Evolutionary conservation across 2,329 filamentous ascomycete genomes (phyloP), one percentile per base, ranked within the genome.

Genomic region (Fragosphaeria purpurea): DNA sequence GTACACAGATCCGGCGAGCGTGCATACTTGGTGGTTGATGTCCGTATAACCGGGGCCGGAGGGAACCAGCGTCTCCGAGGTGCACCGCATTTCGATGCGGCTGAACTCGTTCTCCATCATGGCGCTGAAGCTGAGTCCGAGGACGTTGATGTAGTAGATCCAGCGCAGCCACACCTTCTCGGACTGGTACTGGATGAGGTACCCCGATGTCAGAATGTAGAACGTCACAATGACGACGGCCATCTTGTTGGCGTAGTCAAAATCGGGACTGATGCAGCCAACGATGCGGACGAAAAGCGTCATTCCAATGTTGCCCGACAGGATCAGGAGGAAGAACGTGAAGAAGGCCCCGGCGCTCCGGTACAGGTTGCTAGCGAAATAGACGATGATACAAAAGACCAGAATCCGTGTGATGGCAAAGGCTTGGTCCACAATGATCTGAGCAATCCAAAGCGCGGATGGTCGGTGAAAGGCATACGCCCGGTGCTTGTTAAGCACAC

Each of bases 91-190:
- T 33, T 82, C 74, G 41, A 86, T 71, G 9, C 77, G 69, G 38
- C 75, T 74, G 60, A 95, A 95, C 61, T 95, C 89, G 60, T 95
- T 95, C 59, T 86, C 80, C 86, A 95, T 93, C 66, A 95, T 66
- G 2, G 81, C 72, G 9, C 83, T 77, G 62, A 95, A 94, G 0
- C 82, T 79, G 2, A 93, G 74, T 44, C 86, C 87, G 0, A 90
- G 70, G 30, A 57, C 50, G 69, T 82, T 88, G 53, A 91, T 83
- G 86, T 83, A 91, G 67, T 82, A 87, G 53, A 91, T 82, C 87
- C 87, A 93, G 13, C 84, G 73, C 6, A 90, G 64, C 83, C 86
- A 91, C 4, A 83, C 80, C 58, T 88, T 83, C 58, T 86, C 79
- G 2, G 72, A 78, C 46, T 83, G 77, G 63, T 86, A 89, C 62